phyloP scores from a whole-genome alignment of 768 basidiomycete genomes.

The Strobilomyces echinocephalus region DNA sequence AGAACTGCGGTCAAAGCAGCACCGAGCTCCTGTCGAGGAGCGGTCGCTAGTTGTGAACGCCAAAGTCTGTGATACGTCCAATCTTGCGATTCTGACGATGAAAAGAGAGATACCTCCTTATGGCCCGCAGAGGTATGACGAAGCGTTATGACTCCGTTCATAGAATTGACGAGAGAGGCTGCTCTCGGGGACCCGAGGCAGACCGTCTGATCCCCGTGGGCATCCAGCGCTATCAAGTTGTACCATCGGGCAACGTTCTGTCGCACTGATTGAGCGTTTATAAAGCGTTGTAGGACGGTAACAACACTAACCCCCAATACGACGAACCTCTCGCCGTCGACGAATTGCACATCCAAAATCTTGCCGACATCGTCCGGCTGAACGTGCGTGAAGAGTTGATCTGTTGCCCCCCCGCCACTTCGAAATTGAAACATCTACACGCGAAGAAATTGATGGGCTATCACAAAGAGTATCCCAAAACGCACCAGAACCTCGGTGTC shows the following conservation, averaged over 20 bases:
- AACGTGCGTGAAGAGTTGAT: constrained; percentile 9
- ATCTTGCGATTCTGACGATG: constrained; percentile 6
- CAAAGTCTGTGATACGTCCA: constrained; percentile 15
- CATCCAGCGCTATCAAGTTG: constrained; percentile 11
- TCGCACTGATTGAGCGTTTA: constrained; percentile 2
- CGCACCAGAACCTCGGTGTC: constrained; percentile 31
- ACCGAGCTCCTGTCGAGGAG: constrained; percentile 1
- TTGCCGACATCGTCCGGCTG: constrained; percentile 19
- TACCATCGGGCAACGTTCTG: constrained; percentile 21
- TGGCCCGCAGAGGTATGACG: constrained; percentile 15
- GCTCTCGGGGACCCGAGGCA: constrained; percentile 7
- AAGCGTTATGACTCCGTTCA: constrained; percentile 17
- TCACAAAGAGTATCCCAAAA: not conserved
- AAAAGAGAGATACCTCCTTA: constrained; percentile 19
- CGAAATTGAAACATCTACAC: constrained; percentile 22
- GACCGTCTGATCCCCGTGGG: constrained; percentile 5
- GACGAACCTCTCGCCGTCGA: constrained; percentile 20
- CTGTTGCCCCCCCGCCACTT: not conserved
- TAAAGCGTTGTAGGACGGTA: not conserved
- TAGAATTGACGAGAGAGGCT: constrained; percentile 6
- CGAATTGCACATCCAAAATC: constrained; percentile 19
- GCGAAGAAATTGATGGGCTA: not conserved
- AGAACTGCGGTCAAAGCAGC: constrained; percentile 37
- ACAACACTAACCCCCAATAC: constrained; percentile 23
- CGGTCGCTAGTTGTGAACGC: constrained; percentile 11